These are phyloP conservation scores for Allodekkera sacchari DNA, from an alignment of 805 yeast species.

Conservation along the genomic window DNA sequence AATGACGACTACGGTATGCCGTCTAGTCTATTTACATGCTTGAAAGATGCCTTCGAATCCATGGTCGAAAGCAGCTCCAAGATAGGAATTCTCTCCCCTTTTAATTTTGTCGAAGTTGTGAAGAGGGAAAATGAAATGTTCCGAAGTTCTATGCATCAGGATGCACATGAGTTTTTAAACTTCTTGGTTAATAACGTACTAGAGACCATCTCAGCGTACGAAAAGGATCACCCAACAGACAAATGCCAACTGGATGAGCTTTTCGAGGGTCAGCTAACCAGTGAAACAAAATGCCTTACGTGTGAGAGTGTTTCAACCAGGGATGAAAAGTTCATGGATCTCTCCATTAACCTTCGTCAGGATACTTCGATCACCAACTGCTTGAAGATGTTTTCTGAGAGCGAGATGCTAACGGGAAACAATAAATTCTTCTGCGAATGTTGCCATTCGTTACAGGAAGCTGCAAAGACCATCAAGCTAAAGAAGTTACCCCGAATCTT, in stretches of 20 bases:
- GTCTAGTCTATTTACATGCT: constrained; percentile 49
- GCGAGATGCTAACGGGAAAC: constrained; percentile 76
- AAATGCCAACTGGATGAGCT: constrained; percentile 43
- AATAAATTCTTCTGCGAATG: constrained; percentile 91
- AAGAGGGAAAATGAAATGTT: constrained; percentile 80
- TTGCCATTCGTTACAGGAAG: constrained; percentile 88
- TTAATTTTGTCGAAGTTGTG: constrained; percentile 60
- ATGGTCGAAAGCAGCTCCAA: constrained; percentile 63
- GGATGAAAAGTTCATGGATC: constrained; percentile 80
- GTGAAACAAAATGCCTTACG: constrained; percentile 81
- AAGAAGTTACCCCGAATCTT: constrained; percentile 69
- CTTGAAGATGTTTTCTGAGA: constrained; percentile 71
- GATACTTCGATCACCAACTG: constrained; percentile 72
- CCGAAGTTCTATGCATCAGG: constrained; percentile 92
- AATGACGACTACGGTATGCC: constrained; percentile 41
- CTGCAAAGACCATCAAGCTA: constrained; percentile 80
- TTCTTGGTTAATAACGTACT: constrained; percentile 63
- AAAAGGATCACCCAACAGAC: constrained; percentile 7
- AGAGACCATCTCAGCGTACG: constrained; percentile 40
- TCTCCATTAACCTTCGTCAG: constrained; percentile 75
- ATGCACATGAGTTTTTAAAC: constrained; percentile 94
- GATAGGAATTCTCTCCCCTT: constrained; percentile 82
- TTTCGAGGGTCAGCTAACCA: constrained; percentile 79
- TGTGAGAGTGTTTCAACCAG: constrained; percentile 79
- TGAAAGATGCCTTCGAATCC: constrained; percentile 80